phyloP scores from a whole-genome alignment of 371 early-diverging fungal species.

The Mortierella sp. region DNA sequence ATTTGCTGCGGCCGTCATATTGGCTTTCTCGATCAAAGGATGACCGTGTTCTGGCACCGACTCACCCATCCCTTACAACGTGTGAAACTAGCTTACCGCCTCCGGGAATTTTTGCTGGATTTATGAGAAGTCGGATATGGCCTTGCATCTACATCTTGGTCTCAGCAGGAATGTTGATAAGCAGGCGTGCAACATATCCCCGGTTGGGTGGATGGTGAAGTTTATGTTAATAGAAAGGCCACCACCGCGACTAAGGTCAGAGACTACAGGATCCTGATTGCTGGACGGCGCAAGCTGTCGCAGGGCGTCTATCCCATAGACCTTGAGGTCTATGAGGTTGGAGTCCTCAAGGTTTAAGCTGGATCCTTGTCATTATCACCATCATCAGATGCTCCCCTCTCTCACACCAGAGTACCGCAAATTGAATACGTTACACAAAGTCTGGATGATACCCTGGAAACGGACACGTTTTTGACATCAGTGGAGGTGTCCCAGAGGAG shows the following conservation, averaged over 20 bases:
- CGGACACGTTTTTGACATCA: no score
- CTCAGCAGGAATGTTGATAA: conserved; percentile 23
- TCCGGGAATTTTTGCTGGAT: conserved; percentile 23
- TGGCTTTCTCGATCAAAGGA: no score
- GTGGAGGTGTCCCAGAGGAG: no score
- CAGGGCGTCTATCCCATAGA: conserved; percentile 23
- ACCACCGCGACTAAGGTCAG: conserved; percentile 8
- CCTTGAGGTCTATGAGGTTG: conserved; percentile 15
- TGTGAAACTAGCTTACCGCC: conserved; percentile 1
- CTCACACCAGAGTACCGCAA: no score
- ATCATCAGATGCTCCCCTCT: no score
- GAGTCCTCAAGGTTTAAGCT: background rate
- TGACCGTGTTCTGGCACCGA: no score
- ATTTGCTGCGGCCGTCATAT: no score
- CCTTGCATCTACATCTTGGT: conserved; percentile 5
- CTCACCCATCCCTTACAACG: no score
- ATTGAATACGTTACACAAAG: no score
- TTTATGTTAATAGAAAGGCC: conserved; percentile 8
- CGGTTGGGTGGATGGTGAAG: conserved; percentile 17
- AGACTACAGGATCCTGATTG: conserved; percentile 42
- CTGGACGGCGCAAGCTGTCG: conserved; percentile 19
- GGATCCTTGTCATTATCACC: background rate
- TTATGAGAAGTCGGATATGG: conserved; percentile 14
- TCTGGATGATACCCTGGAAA: no score
- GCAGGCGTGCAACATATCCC: conserved; percentile 1